Evolutionary conservation across 2,329 filamentous ascomycete species (phyloP), one percentile per base, ranked within the genome.

Genomic region (Aspergillus candidus): DNA sequence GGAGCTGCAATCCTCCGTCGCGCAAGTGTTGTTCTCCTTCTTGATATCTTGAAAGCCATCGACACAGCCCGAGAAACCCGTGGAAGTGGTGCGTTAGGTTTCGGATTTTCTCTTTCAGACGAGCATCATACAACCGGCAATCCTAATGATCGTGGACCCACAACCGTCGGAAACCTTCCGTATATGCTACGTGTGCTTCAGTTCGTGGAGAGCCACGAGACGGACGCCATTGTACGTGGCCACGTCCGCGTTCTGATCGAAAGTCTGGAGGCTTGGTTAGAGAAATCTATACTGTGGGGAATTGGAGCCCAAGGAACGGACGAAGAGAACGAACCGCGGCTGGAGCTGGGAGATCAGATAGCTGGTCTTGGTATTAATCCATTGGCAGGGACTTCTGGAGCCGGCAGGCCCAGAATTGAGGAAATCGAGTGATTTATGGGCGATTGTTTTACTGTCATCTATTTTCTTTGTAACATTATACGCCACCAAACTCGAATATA

Each of bases 1-100:
- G 68, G 67, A 44, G 67, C 58, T 18, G 68, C 68, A 1, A 71
- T 72, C 13, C 51, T 72, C 7, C 62, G 69, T 17, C 67, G 69
- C 10, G 66, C 68, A 31, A 67, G 67, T 15, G 62, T 59, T 3
- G 42, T 71, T 2, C 53, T 71, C 13, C 55, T 71, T 4, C 60
- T 70, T 4, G 68, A 71, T 36, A 57, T 69, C 10, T 38, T 71
- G 10, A 70, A 65, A 44, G 62, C 67, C 2, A 51, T 72, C 2
- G 67, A 71, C 32, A 49, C 51, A 11, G 60, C 60, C 0, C 58
- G 59, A 3, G 67, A 70, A 43, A 49, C 42, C 3, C 53, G 54
- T 4, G 50, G 57, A 11, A 59, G 55, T 4, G 46, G 47, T 12
- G 54, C 59, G 11, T 44, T 70, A 10, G 67, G 65, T 1, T 70